Percentiles rank a stretch among this genome's conserved stretches.
These are phyloP conservation scores for Sugiyamaella qingdaonensis DNA, from an alignment of 805 yeast species.

Conservation along the genomic window DNA sequence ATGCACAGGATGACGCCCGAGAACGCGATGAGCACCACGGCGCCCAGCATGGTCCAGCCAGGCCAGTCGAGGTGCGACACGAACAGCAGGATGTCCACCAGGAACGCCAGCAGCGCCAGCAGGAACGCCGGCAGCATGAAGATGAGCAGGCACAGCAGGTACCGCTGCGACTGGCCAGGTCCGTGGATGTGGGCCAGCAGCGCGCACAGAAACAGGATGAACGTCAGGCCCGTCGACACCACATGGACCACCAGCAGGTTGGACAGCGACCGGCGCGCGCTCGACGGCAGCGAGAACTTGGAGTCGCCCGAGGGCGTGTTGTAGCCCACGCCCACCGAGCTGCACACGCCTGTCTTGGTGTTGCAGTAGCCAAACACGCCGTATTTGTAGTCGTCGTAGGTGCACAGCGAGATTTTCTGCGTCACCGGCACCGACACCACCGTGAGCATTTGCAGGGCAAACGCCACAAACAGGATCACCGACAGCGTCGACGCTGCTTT, in stretches of 20 bases:
- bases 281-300: slow-evolving; percentile 52
- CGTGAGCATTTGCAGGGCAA: slow-evolving; percentile 56
- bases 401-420: slow-evolving; percentile 44
- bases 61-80: slow-evolving; percentile 71
- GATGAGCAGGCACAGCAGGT: slow-evolving; percentile 49
- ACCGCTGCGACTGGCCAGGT: slow-evolving; percentile 37
- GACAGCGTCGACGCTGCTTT: slow-evolving; percentile 36
- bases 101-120: slow-evolving; percentile 64
- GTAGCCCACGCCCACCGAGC: slow-evolving; percentile 44
- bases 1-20: slow-evolving; percentile 66
- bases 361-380: slow-evolving; percentile 72
- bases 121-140: slow-evolving; percentile 67
- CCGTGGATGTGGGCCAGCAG: slow-evolving; percentile 39
- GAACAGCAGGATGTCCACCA: slow-evolving; percentile 78
- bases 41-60: slow-evolving; percentile 78
- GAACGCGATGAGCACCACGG: slow-evolving; percentile 61
- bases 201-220: slow-evolving; percentile 41
- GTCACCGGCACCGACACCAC: slow-evolving; percentile 61
- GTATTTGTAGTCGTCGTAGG: slow-evolving; percentile 47
- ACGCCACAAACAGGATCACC: slow-evolving; percentile 44
- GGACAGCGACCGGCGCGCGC: slow-evolving; percentile 55
- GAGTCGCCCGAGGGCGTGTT: slow-evolving; percentile 31
- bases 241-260: slow-evolving; percentile 64
- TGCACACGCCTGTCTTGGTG: slow-evolving; percentile 34
- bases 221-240: slow-evolving; percentile 53